Percentiles rank a stretch among this genome's conserved stretches.
Conservation (phyloP, 495 filamentous ascomycete species). For the Aspergillus funiculosus region DNA sequence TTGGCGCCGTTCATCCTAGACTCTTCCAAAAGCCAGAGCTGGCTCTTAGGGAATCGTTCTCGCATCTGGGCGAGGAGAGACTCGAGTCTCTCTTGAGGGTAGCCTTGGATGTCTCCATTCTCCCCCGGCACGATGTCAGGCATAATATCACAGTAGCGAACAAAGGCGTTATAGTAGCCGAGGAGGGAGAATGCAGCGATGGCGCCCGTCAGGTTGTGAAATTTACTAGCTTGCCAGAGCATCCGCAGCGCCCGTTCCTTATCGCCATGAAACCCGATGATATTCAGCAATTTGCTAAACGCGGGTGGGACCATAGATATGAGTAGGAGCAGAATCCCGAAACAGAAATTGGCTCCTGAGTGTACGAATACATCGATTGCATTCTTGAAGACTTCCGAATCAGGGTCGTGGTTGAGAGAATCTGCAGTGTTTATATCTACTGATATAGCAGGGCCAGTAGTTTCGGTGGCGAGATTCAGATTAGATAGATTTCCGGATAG, state of each 20-base stretch:
- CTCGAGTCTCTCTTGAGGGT: constrained; percentile 64
- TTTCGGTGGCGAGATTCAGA: constrained; percentile 22
- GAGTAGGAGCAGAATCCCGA: constrained; percentile 75
- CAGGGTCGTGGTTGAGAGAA: constrained; percentile 43
- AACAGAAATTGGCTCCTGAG: constrained; percentile 82
- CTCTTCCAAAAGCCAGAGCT: constrained; percentile 87
- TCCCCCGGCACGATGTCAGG: constrained; percentile 49
- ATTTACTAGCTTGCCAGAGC: constrained; percentile 89
- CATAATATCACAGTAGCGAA: constrained; percentile 83
- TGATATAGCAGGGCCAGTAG: constrained; percentile 5
- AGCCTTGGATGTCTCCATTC: constrained; percentile 54
- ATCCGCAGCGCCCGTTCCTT: constrained; percentile 74
- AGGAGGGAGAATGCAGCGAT: constrained; percentile 77
- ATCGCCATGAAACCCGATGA: constrained; percentile 91
- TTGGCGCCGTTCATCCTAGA: constrained; percentile 70
- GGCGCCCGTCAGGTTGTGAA: constrained; percentile 83
- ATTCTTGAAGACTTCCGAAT: constrained; percentile 54
- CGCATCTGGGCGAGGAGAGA: constrained; percentile 71
- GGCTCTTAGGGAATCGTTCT: constrained; percentile 69
- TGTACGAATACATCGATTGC: constrained; percentile 82
- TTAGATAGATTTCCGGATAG: constrained; percentile 30
- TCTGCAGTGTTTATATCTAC: constrained; percentile 21
- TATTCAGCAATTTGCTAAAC: constrained; percentile 73
- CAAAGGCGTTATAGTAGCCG: constrained; percentile 79
- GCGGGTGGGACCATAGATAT: constrained; percentile 88